Conservation (phyloP, 345 rosid species). For the Limnanthes douglasii region DNA sequence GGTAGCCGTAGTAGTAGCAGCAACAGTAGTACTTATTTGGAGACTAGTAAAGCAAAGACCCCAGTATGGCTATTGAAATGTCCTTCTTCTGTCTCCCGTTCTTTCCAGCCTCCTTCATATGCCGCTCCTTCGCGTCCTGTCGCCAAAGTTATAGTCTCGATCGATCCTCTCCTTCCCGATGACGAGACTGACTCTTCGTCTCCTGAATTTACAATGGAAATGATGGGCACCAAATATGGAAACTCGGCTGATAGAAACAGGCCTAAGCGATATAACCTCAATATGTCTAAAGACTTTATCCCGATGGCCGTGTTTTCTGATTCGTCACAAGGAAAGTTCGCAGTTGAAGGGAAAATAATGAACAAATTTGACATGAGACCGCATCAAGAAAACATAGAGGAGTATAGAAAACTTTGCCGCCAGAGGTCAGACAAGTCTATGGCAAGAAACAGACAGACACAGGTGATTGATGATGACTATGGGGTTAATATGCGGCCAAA, state of each 20-base stretch:
- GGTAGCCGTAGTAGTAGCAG: background rate
- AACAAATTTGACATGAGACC: slow-evolving; percentile 64
- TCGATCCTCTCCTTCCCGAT: slow-evolving; percentile 34
- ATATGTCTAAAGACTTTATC: slow-evolving; percentile 40
- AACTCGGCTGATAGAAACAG: no score
- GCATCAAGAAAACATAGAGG: slow-evolving; percentile 36
- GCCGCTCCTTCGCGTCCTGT: slow-evolving; percentile 20
- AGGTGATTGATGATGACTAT: slow-evolving; percentile 45
- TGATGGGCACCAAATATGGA: slow-evolving; percentile 37
- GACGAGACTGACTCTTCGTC: slow-evolving; percentile 30
- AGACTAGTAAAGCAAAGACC: slow-evolving; percentile 34
- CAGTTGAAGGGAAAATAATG: slow-evolving; percentile 50
- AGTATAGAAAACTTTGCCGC: slow-evolving; percentile 44
- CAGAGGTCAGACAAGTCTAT: slow-evolving; percentile 40
- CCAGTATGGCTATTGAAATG: slow-evolving; percentile 55
- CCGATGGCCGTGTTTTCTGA: slow-evolving; percentile 58
- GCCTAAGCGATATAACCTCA: slow-evolving; percentile 46
- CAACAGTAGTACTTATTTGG: slow-evolving; percentile 10
- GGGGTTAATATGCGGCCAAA: slow-evolving; percentile 55
- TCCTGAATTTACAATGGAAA: slow-evolving; percentile 14
- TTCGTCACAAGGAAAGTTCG: slow-evolving; percentile 40
- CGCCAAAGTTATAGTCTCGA: slow-evolving; percentile 51
- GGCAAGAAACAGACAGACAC: slow-evolving; percentile 46
- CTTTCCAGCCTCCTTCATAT: slow-evolving; percentile 12
- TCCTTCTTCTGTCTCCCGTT: slow-evolving; percentile 40